These are phyloP conservation scores for Kwoniella pini DNA, from an alignment of 768 basidiomycete species.

Conservation along the genomic window DNA sequence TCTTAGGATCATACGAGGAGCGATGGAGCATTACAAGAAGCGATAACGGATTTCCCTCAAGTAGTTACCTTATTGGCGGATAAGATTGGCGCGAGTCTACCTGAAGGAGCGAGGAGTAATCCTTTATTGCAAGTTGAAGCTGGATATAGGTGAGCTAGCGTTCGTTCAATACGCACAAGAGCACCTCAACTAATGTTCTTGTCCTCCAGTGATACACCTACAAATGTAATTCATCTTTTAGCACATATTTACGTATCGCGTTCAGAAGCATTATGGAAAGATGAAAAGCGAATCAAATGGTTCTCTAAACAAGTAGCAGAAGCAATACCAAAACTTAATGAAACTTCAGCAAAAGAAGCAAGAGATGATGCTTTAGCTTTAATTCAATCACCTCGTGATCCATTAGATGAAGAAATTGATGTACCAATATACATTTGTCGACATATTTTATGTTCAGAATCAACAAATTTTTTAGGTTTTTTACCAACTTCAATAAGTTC, in stretches of 20 bases:
- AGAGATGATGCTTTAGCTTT: conserved; percentile 36
- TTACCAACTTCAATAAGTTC: conserved; percentile 64
- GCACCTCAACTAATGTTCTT: too few species aligned
- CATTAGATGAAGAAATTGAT: conserved; percentile 29
- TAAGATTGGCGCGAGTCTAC: conserved; percentile 72
- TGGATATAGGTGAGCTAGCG: conserved; percentile 68
- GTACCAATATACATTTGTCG: conserved; percentile 56
- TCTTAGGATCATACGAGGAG: conserved; percentile 64
- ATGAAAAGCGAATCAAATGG: conserved; percentile 66
- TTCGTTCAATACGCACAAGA: too few species aligned
- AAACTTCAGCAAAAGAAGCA: conserved; percentile 39
- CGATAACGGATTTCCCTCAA: conserved; percentile 75
- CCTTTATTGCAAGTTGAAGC: conserved; percentile 70
- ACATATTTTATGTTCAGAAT: conserved; percentile 70
- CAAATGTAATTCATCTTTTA: conserved; percentile 67
- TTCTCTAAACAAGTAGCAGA: conserved; percentile 63
- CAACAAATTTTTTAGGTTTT: conserved; percentile 67
- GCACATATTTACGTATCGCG: conserved; percentile 85
- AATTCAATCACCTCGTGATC: conserved; percentile 34
- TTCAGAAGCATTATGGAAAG: conserved; percentile 79
- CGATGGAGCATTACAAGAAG: conserved; percentile 69
- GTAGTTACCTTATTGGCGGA: conserved; percentile 80
- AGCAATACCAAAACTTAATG: conserved; percentile 55
- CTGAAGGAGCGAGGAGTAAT: conserved; percentile 63
- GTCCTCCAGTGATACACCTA: conserved; percentile 52